A percentile compares a stretch with the other conserved stretches of the same genome.
Conservation (phyloP, 768 basidiomycete genomes). For the Boletus sensibilis region DNA sequence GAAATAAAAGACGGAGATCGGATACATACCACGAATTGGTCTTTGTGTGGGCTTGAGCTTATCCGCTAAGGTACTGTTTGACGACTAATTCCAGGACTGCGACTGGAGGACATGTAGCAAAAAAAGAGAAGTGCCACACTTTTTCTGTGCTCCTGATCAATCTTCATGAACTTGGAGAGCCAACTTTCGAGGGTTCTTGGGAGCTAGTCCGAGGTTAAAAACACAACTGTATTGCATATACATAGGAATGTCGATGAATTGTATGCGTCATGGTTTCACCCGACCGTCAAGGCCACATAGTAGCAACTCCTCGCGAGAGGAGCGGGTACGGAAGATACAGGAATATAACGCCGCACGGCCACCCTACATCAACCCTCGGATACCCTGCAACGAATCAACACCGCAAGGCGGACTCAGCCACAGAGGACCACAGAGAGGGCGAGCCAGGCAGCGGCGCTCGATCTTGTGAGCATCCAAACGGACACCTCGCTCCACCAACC, state of each 20-base stretch:
- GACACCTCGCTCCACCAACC: slow-evolving; percentile 79
- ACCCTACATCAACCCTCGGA: slow-evolving; percentile 44
- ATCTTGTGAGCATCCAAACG: slow-evolving; percentile 52
- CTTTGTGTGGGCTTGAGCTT: too few species aligned
- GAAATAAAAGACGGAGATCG: too few species aligned
- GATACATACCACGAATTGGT: too few species aligned
- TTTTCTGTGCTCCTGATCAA: neutral
- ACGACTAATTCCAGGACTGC: too few species aligned
- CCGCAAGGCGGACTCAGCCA: slow-evolving; percentile 50
- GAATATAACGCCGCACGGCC: slow-evolving; percentile 72
- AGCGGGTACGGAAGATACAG: slow-evolving; percentile 69
- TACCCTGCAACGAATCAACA: slow-evolving; percentile 50
- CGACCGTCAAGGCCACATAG: slow-evolving; percentile 77
- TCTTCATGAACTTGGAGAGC: neutral
- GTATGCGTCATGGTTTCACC: slow-evolving; percentile 82
- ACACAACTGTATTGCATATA: neutral
- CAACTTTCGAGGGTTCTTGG: neutral
- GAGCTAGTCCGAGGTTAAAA: neutral
- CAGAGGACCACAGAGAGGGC: slow-evolving; percentile 32
- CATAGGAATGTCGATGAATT: slow-evolving; percentile 21
- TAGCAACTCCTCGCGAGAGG: slow-evolving; percentile 29
- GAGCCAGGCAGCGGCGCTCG: slow-evolving; percentile 38
- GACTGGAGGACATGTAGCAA: neutral
- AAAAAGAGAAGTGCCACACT: neutral
- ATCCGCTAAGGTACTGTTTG: too few species aligned